Conservation (phyloP, 2,329 filamentous ascomycete genomes). For the Magnaporthiopsis rhizophila region DNA sequence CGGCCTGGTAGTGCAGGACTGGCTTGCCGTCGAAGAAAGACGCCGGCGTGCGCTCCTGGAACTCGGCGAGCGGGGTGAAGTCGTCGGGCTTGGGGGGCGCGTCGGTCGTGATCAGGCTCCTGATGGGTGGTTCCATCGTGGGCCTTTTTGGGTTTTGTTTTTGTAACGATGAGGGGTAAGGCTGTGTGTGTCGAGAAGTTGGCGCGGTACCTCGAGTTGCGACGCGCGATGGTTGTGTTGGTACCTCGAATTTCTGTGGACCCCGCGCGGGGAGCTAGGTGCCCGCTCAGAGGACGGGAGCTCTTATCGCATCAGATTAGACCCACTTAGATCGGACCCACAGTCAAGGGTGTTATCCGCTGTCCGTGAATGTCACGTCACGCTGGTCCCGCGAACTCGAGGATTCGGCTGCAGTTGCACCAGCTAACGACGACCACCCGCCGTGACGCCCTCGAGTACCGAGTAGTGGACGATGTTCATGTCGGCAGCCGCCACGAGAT, state of each 20-base stretch:
- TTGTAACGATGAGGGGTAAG: no score
- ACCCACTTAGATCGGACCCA: no score
- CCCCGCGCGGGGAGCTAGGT: no score
- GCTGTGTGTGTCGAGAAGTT: not conserved
- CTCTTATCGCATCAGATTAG: no score
- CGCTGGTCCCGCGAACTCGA: not conserved
- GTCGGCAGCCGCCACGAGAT: not conserved
- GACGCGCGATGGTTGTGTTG: no score
- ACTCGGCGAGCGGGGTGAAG: constrained; percentile 59
- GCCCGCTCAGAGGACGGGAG: no score
- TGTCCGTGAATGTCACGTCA: no score
- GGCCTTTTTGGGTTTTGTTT: not conserved
- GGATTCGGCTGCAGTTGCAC: not conserved
- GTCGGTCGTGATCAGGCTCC: constrained; percentile 43
- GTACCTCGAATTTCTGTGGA: no score
- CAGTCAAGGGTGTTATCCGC: no score
- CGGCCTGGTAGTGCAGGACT: constrained; percentile 57
- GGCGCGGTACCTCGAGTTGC: no score
- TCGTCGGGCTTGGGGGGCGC: constrained; percentile 47
- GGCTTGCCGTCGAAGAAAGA: constrained; percentile 66
- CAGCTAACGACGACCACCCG: not conserved
- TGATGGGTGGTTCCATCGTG: constrained; percentile 6
- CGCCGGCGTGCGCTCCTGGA: constrained; percentile 63
- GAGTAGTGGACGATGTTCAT: not conserved
- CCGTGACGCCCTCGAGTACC: not conserved